Conservation (phyloP, 2,329 filamentous ascomycete genomes). For the Zymoseptoria crescenta region DNA sequence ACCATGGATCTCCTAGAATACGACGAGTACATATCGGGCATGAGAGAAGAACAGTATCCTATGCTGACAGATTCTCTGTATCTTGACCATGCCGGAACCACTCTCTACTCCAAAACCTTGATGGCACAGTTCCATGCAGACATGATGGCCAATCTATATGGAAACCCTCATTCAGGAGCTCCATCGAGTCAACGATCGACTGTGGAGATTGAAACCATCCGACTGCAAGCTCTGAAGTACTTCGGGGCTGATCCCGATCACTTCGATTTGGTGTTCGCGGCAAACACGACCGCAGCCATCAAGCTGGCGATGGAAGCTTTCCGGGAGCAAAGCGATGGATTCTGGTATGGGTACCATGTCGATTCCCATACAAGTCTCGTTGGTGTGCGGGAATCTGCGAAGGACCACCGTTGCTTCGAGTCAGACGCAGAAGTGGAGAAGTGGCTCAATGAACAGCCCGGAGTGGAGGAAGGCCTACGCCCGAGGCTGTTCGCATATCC, state of each 20-base stretch:
- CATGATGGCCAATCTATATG: constrained; percentile 70
- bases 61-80: constrained; percentile 43
- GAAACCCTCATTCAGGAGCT: constrained; percentile 82
- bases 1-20: constrained; percentile 15
- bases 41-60: constrained; percentile 43
- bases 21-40: constrained; percentile 39
- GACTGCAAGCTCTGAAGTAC: constrained; percentile 62
- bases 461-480: constrained; percentile 17
- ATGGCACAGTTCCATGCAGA: constrained; percentile 73
- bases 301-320: constrained; percentile 79
- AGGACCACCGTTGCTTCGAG: constrained; percentile 56
- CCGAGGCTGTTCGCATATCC: constrained; percentile 67
- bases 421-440: constrained; percentile 53
- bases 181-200: constrained; percentile 71
- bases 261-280: constrained; percentile 85
- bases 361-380: constrained; percentile 83
- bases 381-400: constrained; percentile 61
- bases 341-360: constrained; percentile 74
- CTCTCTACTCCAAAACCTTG: constrained; percentile 57
- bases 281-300: constrained; percentile 84
- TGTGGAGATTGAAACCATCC: constrained; percentile 62
- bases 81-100: constrained; percentile 94
- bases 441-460: constrained; percentile 48
- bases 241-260: constrained; percentile 73
- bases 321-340: constrained; percentile 58